Conservation (phyloP, 495 filamentous ascomycete genomes). For the Hypoxylon fuscum region DNA sequence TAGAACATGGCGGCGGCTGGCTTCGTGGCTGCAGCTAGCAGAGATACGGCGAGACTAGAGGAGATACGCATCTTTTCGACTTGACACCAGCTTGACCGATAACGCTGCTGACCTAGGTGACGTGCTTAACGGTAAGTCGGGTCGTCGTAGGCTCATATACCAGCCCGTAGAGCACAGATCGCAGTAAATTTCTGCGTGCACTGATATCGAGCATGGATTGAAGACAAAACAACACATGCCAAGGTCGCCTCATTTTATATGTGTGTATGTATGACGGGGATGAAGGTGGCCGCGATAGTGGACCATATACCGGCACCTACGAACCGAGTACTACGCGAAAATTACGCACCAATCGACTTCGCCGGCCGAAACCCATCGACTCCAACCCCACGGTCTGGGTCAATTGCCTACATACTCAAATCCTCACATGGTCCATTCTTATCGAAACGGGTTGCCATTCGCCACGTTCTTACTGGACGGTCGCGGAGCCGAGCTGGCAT, state of each 20-base stretch:
- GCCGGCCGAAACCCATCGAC: no score
- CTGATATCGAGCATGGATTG: slow-evolving; percentile 1
- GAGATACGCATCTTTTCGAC: slow-evolving; percentile 19
- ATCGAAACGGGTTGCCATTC: no score
- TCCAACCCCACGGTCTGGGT: no score
- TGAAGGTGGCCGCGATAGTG: slow-evolving; percentile 4
- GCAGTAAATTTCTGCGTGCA: neutral
- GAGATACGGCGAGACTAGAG: neutral
- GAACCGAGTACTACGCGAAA: slow-evolving; percentile 14
- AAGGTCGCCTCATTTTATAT: slow-evolving; percentile 19
- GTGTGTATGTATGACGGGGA: slow-evolving; percentile 8
- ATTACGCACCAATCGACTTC: no score
- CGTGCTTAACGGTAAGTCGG: neutral
- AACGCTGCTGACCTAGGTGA: neutral
- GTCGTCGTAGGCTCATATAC: neutral
- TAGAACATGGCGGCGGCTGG: slow-evolving; percentile 39
- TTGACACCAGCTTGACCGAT: neutral
- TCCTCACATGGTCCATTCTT: no score
- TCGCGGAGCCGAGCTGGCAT: no score
- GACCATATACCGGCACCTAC: slow-evolving; percentile 12
- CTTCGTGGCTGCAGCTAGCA: neutral
- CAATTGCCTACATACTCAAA: no score
- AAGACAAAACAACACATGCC: slow-evolving; percentile 5
- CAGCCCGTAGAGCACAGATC: neutral
- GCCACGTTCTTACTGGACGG: no score